These are phyloP conservation scores for Suhomyces sp. DNA, from an alignment of 805 yeast genomes.

Conservation along the genomic window DNA sequence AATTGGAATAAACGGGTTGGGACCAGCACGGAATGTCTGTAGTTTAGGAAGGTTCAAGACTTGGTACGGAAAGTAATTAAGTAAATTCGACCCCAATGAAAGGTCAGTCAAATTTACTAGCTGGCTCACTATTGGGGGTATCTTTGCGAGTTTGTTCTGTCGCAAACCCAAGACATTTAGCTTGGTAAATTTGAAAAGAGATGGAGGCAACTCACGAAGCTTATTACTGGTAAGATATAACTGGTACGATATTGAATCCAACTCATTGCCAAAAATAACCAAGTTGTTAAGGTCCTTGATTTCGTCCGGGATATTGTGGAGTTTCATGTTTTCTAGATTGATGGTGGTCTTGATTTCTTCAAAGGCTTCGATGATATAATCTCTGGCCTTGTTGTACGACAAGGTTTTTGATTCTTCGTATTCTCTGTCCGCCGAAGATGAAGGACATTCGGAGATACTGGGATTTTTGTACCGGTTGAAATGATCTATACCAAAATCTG, in stretches of 20 bases:
- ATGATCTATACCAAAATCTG: constrained; percentile 52
- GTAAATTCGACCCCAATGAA: constrained; percentile 50
- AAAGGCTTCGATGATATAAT: constrained; percentile 43
- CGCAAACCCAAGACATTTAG: constrained; percentile 53
- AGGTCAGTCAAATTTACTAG: constrained; percentile 43
- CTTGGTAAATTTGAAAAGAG: constrained; percentile 49
- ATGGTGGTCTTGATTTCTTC: constrained; percentile 47
- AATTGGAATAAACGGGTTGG: constrained; percentile 42
- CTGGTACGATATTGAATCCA: constrained; percentile 34
- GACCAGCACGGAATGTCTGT: constrained; percentile 50
- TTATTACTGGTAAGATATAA: constrained; percentile 52
- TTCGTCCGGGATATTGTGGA: constrained; percentile 54
- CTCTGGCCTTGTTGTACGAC: constrained; percentile 33
- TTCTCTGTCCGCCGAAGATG: constrained; percentile 30
- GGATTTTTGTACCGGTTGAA: constrained; percentile 40
- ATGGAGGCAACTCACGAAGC: constrained; percentile 46
- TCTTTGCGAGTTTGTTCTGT: constrained; percentile 32
- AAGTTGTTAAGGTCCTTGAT: constrained; percentile 54
- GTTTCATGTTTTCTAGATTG: constrained; percentile 45
- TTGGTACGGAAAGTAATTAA: constrained; percentile 52
- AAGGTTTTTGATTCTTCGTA: constrained; percentile 13
- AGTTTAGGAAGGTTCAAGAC: constrained; percentile 46
- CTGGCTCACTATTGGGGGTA: constrained; percentile 19
- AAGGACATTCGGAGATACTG: constrained; percentile 24
- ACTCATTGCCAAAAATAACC: constrained; percentile 38